Conservation (phyloP, 2,329 filamentous ascomycete species). For the Colletotrichum coccodes region DNA sequence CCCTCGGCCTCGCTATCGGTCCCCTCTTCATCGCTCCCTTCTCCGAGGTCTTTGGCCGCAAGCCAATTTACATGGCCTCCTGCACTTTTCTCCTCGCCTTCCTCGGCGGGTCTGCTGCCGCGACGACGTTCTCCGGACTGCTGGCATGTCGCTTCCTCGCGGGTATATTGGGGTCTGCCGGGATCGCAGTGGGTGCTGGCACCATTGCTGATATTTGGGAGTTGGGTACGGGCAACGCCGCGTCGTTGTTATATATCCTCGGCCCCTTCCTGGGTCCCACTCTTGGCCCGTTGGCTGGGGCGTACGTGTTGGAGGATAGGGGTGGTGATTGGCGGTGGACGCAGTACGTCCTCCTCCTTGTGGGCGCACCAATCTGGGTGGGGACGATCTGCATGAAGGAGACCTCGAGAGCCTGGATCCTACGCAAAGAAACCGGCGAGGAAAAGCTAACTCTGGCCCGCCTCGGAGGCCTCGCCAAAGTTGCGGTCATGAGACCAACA, state of each 20-base stretch:
- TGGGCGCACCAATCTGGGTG: constrained; percentile 22
- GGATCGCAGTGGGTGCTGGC: constrained; percentile 80
- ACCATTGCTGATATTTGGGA: constrained; percentile 82
- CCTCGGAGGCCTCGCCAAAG: background rate
- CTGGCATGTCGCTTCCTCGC: constrained; percentile 75
- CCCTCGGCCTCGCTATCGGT: constrained; percentile 79
- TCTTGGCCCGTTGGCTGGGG: constrained; percentile 64
- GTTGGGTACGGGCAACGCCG: constrained; percentile 59
- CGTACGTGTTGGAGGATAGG: constrained; percentile 25
- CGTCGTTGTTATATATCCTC: constrained; percentile 81
- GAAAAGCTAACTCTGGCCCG: background rate
- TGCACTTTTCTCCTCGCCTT: constrained; percentile 75
- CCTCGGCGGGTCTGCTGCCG: constrained; percentile 70
- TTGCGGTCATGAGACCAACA: constrained; percentile 27
- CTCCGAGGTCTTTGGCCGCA: constrained; percentile 72
- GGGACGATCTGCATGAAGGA: constrained; percentile 13
- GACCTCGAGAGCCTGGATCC: constrained; percentile 28
- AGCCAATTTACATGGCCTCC: constrained; percentile 76
- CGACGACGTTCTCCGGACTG: constrained; percentile 73
- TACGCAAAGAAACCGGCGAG: constrained; percentile 16
- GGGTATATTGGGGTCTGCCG: constrained; percentile 76
- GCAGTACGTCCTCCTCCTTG: constrained; percentile 36
- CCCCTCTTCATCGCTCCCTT: constrained; percentile 83
- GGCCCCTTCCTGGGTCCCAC: constrained; percentile 70
- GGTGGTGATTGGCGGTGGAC: constrained; percentile 36